Conservation (phyloP, 805 yeast species). For the Metschnikowia vanudenii region DNA sequence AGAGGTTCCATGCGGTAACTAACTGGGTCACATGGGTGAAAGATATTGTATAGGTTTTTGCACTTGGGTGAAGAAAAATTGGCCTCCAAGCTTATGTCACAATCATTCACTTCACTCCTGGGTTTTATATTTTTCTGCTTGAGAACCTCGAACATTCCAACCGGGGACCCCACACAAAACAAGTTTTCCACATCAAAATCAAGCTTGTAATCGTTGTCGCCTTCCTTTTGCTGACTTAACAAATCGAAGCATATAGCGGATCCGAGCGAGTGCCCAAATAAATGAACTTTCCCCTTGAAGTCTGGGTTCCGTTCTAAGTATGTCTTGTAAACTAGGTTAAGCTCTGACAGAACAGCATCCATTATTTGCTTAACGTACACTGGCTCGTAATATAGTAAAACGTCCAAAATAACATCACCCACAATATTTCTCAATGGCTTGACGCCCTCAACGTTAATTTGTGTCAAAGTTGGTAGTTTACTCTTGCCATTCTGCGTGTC, state of each 20-base stretch:
- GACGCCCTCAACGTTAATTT: conserved; percentile 76
- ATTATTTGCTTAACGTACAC: conserved; percentile 60
- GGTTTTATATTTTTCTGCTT: conserved; percentile 60
- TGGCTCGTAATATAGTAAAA: conserved; percentile 73
- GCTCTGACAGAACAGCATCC: conserved; percentile 56
- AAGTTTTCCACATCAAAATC: conserved; percentile 71
- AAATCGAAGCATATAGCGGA: conserved; percentile 82
- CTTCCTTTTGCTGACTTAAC: conserved; percentile 47
- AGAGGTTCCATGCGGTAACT: conserved; percentile 89
- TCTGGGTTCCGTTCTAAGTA: conserved; percentile 65
- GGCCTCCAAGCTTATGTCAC: conserved; percentile 9
- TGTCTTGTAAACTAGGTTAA: conserved; percentile 59
- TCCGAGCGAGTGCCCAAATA: conserved; percentile 91
- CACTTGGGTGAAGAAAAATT: conserved; percentile 51
- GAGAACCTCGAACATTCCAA: conserved; percentile 79
- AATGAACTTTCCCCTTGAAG: conserved; percentile 77
- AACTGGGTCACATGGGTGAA: conserved; percentile 90
- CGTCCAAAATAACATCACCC: conserved; percentile 86
- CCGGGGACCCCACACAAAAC: conserved; percentile 87
- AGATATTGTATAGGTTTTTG: conserved; percentile 71
- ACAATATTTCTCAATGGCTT: conserved; percentile 71
- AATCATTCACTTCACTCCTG: conserved; percentile 24
- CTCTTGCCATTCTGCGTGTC: conserved; percentile 37
- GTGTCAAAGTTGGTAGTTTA: conserved; percentile 60
- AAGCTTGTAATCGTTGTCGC: conserved; percentile 35